Base-by-base conservation (phyloP, 345 rosid species). In the Eucalyptus sp. region DNA sequence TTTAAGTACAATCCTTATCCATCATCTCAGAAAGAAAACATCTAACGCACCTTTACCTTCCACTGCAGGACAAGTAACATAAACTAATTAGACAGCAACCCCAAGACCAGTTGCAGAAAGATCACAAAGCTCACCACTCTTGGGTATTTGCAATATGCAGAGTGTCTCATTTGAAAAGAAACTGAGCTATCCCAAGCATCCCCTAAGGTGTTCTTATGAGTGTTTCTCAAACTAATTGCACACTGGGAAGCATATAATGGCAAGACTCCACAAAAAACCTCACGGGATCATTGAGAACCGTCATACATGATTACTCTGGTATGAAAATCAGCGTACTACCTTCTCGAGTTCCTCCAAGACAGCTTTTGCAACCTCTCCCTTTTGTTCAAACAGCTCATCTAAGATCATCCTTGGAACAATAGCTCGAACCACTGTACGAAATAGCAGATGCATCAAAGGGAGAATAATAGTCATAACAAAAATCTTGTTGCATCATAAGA, bases 331-430 rank as follows among this genome's bases (percentile, higher is more conserved):
- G 49, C 18, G 7, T 33, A 37, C 88, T 90, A 96, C 99, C 99
- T 98, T 98, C 90, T 94, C 99, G 54, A 98, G 99, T 87, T 98
- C 99, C 89, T 97, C 97, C 90, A 95, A 92, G 89, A 98, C 99
- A 94, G 98, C 91, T 93, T 92, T 95, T 64, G 99, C 99, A 52
- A 98, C 99, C 92, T 98, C 99, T 20, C 99, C 97, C 93, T 98
- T 98, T 90, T 98, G 99, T 88, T 98, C 99, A 91, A 97, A 98
- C 62, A 98, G 96, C 88, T 96, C 98, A 88, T 97, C 99, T 89
- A 98, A 90, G 13, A 93, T 91, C 96, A 98, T 96, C 93, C 97
- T 92, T 7, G 99, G 99, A 86, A 97, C 99, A 86, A 95, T 86
- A 93, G 99, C 99, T 88, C 99, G 96, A 87, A 97, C 99, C 92